Conservation (phyloP, 129 eudicot genomes). For the Cynara cardunculus region DNA sequence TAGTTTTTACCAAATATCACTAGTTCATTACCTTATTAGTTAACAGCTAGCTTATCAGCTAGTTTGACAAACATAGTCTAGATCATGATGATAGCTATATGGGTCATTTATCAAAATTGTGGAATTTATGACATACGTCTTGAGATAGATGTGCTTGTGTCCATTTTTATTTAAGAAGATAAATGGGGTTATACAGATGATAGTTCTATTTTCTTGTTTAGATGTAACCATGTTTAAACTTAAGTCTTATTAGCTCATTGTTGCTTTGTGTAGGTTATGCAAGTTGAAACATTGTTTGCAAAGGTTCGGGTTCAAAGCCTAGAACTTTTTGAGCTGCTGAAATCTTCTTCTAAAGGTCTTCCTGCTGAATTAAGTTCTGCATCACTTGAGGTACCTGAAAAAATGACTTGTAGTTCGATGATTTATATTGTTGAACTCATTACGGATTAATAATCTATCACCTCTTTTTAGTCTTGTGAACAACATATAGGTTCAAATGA, state of each 20-base stretch:
- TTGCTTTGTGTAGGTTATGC: conserved; percentile 62
- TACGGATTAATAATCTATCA: not conserved
- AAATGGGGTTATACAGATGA: not conserved
- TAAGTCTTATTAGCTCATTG: conserved; percentile 11
- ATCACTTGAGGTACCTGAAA: conserved; percentile 68
- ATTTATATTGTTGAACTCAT: not conserved
- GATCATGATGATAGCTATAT: not conserved
- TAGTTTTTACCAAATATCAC: too few species aligned
- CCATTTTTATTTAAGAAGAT: not conserved
- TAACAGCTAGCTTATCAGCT: not conserved
- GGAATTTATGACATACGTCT: not conserved
- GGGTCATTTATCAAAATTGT: not conserved
- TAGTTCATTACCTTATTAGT: too few species aligned
- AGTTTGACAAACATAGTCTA: not conserved
- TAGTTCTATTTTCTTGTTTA: not conserved
- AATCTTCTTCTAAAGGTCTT: conserved; percentile 47
- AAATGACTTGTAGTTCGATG: not conserved
- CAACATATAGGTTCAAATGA: not conserved
- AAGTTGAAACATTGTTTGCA: conserved; percentile 57
- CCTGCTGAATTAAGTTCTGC: conserved; percentile 55
- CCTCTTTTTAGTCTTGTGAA: not conserved
- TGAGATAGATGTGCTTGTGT: not conserved
- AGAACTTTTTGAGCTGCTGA: conserved; percentile 61
- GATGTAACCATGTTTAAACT: not conserved
- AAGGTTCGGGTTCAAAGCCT: conserved; percentile 44